A percentile compares a stretch with the other conserved stretches of the same genome.
phyloP scores from a whole-genome alignment of 78 protist genomes.

The Carpediemonas membranifera region DNA sequence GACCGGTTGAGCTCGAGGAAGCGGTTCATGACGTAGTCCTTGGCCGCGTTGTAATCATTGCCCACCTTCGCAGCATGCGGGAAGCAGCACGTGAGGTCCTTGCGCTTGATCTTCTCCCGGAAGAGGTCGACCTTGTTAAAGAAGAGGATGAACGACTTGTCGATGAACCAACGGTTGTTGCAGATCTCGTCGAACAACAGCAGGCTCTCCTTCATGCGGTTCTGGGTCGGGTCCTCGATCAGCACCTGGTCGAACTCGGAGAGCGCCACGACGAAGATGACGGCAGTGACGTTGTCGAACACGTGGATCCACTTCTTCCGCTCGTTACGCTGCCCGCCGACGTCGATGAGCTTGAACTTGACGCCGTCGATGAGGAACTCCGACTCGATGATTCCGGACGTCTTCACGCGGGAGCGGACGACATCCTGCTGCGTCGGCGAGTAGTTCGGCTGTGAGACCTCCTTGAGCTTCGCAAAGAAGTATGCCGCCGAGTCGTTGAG shows the following conservation, averaged over 20 bases:
- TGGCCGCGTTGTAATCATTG: too few species aligned
- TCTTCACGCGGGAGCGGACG: neutral
- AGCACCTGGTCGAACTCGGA: constrained; percentile 64
- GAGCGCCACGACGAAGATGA: constrained; percentile 70
- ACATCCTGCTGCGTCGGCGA: constrained; percentile 57
- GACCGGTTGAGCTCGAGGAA: too few species aligned
- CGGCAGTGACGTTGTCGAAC: constrained; percentile 83
- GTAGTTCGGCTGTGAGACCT: constrained; percentile 48
- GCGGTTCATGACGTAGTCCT: too few species aligned
- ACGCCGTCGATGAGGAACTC: neutral
- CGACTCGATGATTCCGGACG: neutral
- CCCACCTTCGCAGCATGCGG: too few species aligned
- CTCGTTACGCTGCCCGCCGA: constrained; percentile 85
- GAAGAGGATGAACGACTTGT: constrained; percentile 40
- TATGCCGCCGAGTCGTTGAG: constrained; percentile 71
- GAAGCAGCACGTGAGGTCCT: constrained; percentile 41
- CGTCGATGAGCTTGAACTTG: constrained; percentile 55
- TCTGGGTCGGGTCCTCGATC: constrained; percentile 48
- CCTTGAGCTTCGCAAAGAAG: constrained; percentile 48
- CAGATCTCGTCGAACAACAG: constrained; percentile 48
- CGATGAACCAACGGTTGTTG: constrained; percentile 47
- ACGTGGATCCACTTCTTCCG: constrained; percentile 89
- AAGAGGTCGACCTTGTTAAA: constrained; percentile 63
- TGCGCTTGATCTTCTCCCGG: constrained; percentile 41
- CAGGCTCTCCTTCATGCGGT: constrained; percentile 60